These are phyloP conservation scores for Starmera pachycereana DNA, from an alignment of 805 yeast genomes.

Conservation along the genomic window DNA sequence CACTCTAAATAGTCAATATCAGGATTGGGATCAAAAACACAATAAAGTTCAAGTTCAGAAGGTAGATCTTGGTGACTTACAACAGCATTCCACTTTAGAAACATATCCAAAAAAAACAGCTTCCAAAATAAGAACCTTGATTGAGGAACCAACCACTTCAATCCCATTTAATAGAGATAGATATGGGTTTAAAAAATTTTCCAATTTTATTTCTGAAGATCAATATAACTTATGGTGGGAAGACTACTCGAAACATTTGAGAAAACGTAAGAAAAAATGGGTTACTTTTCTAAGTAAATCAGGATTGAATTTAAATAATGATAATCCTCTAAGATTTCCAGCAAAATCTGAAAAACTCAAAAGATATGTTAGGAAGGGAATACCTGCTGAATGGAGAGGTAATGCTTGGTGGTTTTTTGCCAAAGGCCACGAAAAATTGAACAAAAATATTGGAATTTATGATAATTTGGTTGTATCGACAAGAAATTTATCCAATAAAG, in stretches of 20 bases:
- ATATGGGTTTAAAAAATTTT: slow-evolving; percentile 78
- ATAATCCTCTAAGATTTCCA: slow-evolving; percentile 59
- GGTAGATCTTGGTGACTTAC: no score
- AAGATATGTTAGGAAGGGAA: slow-evolving; percentile 79
- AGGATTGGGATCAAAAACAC: slow-evolving; percentile 2
- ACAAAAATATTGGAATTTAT: slow-evolving; percentile 65
- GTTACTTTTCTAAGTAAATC: slow-evolving; percentile 47
- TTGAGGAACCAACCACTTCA: slow-evolving; percentile 4
- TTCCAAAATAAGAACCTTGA: slow-evolving; percentile 6
- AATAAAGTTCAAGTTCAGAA: no score
- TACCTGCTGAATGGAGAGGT: slow-evolving; percentile 97
- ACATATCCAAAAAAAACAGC: slow-evolving; percentile 7
- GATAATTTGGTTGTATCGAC: slow-evolving; percentile 57
- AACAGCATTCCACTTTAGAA: no score
- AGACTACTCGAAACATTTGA: slow-evolving; percentile 51
- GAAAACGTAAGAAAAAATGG: slow-evolving; percentile 74
- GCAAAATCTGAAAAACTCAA: slow-evolving; percentile 69
- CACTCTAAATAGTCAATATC: neutral
- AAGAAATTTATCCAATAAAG: slow-evolving; percentile 43
- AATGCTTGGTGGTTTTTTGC: slow-evolving; percentile 95
- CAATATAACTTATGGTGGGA: slow-evolving; percentile 72
- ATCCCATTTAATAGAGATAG: slow-evolving; percentile 39
- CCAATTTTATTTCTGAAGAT: slow-evolving; percentile 37
- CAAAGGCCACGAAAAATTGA: slow-evolving; percentile 65
- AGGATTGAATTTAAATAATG: slow-evolving; percentile 44